A percentile compares a stretch with the other conserved stretches of the same genome.
These are phyloP conservation scores for Candida tammaniensis DNA, from an alignment of 805 yeast genomes.

Conservation along the genomic window DNA sequence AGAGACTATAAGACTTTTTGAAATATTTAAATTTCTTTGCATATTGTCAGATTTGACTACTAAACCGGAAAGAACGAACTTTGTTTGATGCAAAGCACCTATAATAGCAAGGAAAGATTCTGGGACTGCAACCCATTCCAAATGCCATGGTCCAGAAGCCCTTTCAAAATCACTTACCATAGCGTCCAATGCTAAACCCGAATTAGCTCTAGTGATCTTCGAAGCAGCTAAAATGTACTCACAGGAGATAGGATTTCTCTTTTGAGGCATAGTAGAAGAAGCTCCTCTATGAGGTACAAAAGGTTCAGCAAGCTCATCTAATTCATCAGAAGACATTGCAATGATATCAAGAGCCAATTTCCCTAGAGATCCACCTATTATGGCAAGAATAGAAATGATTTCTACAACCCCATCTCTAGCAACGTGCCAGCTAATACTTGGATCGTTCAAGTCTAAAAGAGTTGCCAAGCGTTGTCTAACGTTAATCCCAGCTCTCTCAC, in stretches of 20 bases:
- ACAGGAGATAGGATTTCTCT: constrained; percentile 5
- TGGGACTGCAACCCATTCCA: constrained; percentile 5
- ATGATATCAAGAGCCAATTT: constrained; percentile 5
- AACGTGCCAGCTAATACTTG: constrained; percentile 3
- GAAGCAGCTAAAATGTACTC: constrained; percentile 7
- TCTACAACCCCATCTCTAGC: constrained; percentile 4
- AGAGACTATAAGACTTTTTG: constrained; percentile 7
- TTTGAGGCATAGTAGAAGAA: constrained; percentile 6
- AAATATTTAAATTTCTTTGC: constrained; percentile 3
- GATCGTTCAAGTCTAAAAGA: constrained; percentile 4
- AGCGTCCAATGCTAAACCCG: constrained; percentile 3
- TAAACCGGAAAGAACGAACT: constrained; percentile 4
- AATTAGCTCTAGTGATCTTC: constrained; percentile 4
- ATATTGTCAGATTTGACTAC: constrained; percentile 3
- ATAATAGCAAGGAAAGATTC: constrained; percentile 2
- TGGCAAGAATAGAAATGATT: constrained; percentile 1
- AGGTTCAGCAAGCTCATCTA: constrained; percentile 4
- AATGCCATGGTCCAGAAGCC: constrained; percentile 7
- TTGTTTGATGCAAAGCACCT: constrained; percentile 5
- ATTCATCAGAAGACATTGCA: constrained; percentile 5
- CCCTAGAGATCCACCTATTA: constrained; percentile 3
- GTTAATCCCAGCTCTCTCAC: constrained; percentile 2
- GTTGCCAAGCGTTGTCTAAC: constrained; percentile 4
- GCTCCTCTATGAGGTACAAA: constrained; percentile 5
- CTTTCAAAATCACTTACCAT: constrained; percentile 6